A percentile compares a stretch with the other conserved stretches of the same genome.
Evolutionary conservation across 1,284 basidiomycete genomes (phyloP).

Genomic region (Sparassis latifolia): DNA sequence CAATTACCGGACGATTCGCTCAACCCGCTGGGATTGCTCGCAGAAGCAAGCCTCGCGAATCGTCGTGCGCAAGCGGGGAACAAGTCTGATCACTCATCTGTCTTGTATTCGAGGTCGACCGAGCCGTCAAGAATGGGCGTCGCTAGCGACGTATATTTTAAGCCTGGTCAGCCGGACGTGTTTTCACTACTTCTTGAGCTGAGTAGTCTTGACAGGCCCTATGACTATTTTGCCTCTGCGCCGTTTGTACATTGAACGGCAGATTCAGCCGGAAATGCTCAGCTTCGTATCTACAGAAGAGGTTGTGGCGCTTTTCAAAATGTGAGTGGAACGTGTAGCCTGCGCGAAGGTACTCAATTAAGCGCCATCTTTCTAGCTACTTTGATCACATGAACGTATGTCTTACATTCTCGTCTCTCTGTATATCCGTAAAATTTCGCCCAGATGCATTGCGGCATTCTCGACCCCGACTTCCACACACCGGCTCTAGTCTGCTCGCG

Average conservation of each 20-base stretch:
- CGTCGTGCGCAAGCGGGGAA: constrained; percentile 43
- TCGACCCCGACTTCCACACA: constrained; percentile 86
- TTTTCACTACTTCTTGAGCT: constrained; percentile 7
- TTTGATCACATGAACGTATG: constrained; percentile 74
- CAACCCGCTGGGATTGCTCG: constrained; percentile 86
- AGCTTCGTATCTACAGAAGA: constrained; percentile 80
- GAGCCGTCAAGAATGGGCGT: constrained; percentile 60
- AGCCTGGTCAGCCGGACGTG: constrained; percentile 57
- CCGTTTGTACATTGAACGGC: constrained; percentile 83
- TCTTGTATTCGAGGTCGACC: constrained; percentile 2
- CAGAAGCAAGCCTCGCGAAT: constrained; percentile 88
- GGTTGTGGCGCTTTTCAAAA: constrained; percentile 86
- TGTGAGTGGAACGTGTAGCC: constrained; percentile 54
- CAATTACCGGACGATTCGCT: constrained; percentile 87
- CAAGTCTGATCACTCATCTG: constrained; percentile 11
- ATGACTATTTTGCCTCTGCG: constrained; percentile 85
- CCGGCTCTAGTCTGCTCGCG: constrained; percentile 88
- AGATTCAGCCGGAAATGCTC: constrained; percentile 86
- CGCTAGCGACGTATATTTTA: constrained; percentile 90
- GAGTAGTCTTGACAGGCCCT: constrained; percentile 44
- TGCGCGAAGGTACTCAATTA: constrained; percentile 12
- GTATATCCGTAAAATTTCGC: neutral
- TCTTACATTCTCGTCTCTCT: constrained; percentile 8
- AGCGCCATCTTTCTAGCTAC: constrained; percentile 40
- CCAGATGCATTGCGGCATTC: constrained; percentile 66